Evolutionary conservation across 1,284 basidiomycete genomes (phyloP), one percentile per base, ranked within the genome.

Genomic region (Moesziomyces sp.): DNA sequence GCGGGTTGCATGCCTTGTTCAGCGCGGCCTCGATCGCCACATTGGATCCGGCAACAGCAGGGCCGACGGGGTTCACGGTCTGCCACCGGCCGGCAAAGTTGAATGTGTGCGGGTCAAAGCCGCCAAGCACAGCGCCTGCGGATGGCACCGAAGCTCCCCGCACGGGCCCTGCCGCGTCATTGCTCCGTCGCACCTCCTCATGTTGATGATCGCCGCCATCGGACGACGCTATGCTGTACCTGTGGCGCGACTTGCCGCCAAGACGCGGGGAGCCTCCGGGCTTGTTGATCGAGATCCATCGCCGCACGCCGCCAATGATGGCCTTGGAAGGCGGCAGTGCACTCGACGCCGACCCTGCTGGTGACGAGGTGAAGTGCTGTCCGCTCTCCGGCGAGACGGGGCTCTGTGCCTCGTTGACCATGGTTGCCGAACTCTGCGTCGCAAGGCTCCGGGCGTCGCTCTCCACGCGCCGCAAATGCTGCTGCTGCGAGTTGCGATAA

Each of bases 211-310:
- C 49, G 10, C 60, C 66, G 3, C 66, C 66, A 7, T 59, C 66
- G 14, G 60, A 63, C 30, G 66, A 63, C 8, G 60, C 56, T 5
- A 63, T 59, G 46, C 62, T 61, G 61, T 58, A 52, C 10, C 65
- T 60, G 35, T 64, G 58, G 47, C 58, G 65, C 10, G 59, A 58
- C 38, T 59, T 57, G 33, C 56, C 48, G 5, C 58, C 47, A 3
- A 64, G 49, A 28, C 52, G 64, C 0, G 57, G 54, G 16, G 62
- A 65, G 2, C 60, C 52, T 40, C 63, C 57, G 14, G 71, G 58
- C 26, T 58, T 51, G 47, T 80, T 80, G 57, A 80, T 66, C 42
- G 67, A 72, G 51, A 80, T 80, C 78, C 78, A 80, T 21, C 78
- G 56, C 30, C 66, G 48, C 3, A 80, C 78, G 9, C 78, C 78